Evolutionary conservation across 1,284 basidiomycete species (phyloP).

Genomic region (Microbotryomycetes sp.): DNA sequence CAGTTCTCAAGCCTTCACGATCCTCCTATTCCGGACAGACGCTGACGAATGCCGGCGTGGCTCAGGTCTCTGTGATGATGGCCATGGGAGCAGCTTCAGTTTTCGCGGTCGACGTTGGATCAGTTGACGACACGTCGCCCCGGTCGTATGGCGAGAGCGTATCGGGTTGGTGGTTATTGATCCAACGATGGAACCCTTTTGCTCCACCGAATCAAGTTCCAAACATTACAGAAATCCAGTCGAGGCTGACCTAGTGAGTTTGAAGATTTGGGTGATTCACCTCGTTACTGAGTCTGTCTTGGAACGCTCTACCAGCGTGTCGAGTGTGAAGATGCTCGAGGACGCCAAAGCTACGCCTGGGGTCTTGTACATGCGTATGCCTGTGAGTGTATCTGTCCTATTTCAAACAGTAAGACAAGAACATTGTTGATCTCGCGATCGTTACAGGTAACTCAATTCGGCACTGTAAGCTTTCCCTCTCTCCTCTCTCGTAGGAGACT

Average conservation of each 20-base stretch:
- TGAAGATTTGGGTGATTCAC: constrained; percentile 7
- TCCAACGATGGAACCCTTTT: constrained; percentile 65
- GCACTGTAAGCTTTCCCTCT: constrained; percentile 12
- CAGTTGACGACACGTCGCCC: constrained; percentile 91
- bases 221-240: constrained; percentile 92
- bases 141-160: constrained; percentile 90
- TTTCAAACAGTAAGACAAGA: neutral
- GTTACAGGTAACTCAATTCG: constrained; percentile 25
- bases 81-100: constrained; percentile 83
- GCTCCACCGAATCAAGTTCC: constrained; percentile 58
- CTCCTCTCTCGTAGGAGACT: constrained; percentile 25
- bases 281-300: neutral
- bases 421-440: neutral
- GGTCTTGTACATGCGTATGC: constrained; percentile 90
- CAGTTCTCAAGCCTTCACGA: constrained; percentile 31
- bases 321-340: constrained; percentile 88
- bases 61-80: constrained; percentile 79
- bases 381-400: constrained; percentile 61
- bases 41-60: neutral
- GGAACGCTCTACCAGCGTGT: constrained; percentile 56
- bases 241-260: constrained; percentile 84
- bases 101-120: constrained; percentile 93
- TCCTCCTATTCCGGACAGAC: too few species aligned
- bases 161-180: constrained; percentile 91
- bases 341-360: constrained; percentile 83